Percentiles rank a stretch among this genome's conserved stretches.
These are phyloP conservation scores for Oryza brachyantha DNA, from an alignment of 176 grass and related monocot genomes.

Conservation along the genomic window DNA sequence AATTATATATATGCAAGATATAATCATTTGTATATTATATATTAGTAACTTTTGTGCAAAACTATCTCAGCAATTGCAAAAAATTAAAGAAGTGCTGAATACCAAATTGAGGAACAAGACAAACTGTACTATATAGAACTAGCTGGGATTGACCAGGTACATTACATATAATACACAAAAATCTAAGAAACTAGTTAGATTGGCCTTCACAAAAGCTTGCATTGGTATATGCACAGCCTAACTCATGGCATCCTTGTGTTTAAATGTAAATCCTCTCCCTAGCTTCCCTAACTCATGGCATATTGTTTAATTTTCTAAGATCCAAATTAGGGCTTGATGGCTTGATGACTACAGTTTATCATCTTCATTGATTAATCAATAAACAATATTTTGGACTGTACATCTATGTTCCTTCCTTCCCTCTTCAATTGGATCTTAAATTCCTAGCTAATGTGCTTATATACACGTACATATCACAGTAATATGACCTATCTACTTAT, in stretches of 20 bases:
- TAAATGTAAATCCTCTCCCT: background rate
- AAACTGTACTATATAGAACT: background rate
- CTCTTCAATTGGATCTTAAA: background rate
- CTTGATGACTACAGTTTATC: background rate
- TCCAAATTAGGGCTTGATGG: background rate
- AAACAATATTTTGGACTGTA: background rate
- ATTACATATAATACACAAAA: background rate
- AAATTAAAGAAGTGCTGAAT: background rate
- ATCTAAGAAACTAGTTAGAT: background rate
- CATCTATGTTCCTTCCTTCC: background rate
- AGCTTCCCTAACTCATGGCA: background rate
- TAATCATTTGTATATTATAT: background rate
- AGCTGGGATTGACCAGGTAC: background rate
- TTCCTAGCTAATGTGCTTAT: background rate
- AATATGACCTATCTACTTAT: no score
- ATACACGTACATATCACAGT: background rate
- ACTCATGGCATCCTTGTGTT: no score
- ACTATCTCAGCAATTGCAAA: background rate
- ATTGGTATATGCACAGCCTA: no score
- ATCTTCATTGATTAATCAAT: background rate
- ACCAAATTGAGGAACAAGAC: background rate
- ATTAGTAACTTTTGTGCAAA: background rate
- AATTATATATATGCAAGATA: background rate
- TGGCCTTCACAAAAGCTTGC: background rate
- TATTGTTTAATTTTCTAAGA: background rate